Evolutionary conservation across 345 rosid genomes (phyloP).

Genomic region (Lumnitzera littorea): DNA sequence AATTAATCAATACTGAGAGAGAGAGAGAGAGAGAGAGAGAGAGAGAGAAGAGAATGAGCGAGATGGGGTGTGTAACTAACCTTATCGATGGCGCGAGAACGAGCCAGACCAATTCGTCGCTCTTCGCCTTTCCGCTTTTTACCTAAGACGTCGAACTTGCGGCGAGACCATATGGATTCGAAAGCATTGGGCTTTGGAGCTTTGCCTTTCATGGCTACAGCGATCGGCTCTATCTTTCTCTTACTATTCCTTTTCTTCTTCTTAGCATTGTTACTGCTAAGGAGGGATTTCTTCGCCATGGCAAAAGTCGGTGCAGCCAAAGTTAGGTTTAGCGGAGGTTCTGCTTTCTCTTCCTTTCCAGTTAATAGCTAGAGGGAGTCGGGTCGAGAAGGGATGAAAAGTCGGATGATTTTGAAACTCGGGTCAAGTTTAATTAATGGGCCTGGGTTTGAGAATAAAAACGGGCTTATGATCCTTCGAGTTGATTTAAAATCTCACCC

Average conservation of each 20-base stretch:
- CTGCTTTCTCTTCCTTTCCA: too few species aligned
- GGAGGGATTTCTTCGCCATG: conserved; percentile 20
- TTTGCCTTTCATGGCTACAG: conserved; percentile 58
- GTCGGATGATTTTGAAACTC: too few species aligned
- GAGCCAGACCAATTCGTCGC: conserved; percentile 56
- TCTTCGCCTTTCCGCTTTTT: conserved; percentile 90
- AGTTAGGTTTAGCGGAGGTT: conserved; percentile 9
- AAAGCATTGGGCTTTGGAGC: conserved; percentile 53
- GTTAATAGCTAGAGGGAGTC: too few species aligned
- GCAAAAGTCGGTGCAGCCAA: not conserved
- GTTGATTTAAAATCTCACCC: too few species aligned
- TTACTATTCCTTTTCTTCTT: conserved; percentile 30
- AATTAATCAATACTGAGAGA: not conserved
- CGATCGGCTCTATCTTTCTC: conserved; percentile 37
- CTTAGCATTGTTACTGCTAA: conserved; percentile 13
- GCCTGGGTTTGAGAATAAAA: too few species aligned
- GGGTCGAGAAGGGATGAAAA: too few species aligned
- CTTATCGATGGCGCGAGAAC: conserved; percentile 67
- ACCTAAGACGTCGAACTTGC: conserved; percentile 83
- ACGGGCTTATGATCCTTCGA: too few species aligned
- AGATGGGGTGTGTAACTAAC: conserved; percentile 4
- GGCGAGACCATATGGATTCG: conserved; percentile 78
- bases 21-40: too few species aligned
- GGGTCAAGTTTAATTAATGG: too few species aligned
- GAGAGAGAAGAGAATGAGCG: too few species aligned